Evolutionary conservation across 805 yeast species (phyloP).

Genomic region (Millerozyma miso): DNA sequence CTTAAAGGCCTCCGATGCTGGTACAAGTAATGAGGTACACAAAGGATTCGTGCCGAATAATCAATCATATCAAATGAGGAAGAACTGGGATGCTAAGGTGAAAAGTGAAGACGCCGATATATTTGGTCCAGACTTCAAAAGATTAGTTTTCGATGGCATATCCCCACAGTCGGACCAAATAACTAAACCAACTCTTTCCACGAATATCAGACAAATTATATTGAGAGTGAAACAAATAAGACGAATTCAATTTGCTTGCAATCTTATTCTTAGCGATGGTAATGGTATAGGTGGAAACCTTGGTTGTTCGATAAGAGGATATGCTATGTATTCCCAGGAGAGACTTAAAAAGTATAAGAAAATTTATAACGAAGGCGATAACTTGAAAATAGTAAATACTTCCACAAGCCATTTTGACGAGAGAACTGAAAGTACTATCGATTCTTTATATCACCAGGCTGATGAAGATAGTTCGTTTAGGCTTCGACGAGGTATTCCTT

Average conservation of each 20-base stretch:
- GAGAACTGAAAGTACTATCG: conserved; percentile 44
- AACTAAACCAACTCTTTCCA: conserved; percentile 35
- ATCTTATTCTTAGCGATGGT: conserved; percentile 52
- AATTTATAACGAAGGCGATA: conserved; percentile 52
- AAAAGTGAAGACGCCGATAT: background rate
- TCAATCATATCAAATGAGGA: conserved; percentile 1
- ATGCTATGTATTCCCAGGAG: conserved; percentile 55
- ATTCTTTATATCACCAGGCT: conserved; percentile 34
- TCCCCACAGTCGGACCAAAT: conserved; percentile 12
- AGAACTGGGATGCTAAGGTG: conserved; percentile 4
- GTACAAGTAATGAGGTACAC: conserved; percentile 4
- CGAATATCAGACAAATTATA: conserved; percentile 45
- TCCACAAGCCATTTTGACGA: conserved; percentile 36
- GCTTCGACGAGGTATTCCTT: conserved; percentile 29
- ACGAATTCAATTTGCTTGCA: conserved; percentile 59
- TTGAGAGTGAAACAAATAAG: conserved; percentile 57
- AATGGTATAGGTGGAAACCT: conserved; percentile 34
- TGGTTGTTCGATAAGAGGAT: conserved; percentile 68
- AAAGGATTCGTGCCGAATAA: conserved; percentile 9
- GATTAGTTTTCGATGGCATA: conserved; percentile 7
- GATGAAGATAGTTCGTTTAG: conserved; percentile 31
- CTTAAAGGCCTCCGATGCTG: conserved; percentile 24
- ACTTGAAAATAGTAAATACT: conserved; percentile 48
- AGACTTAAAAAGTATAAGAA: conserved; percentile 45
- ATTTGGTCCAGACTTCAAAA: background rate